Percentiles rank a stretch among this genome's conserved stretches.
These are phyloP conservation scores for Plasmodiophora brassicae DNA, from an alignment of 208 protist species.

Conservation along the genomic window DNA sequence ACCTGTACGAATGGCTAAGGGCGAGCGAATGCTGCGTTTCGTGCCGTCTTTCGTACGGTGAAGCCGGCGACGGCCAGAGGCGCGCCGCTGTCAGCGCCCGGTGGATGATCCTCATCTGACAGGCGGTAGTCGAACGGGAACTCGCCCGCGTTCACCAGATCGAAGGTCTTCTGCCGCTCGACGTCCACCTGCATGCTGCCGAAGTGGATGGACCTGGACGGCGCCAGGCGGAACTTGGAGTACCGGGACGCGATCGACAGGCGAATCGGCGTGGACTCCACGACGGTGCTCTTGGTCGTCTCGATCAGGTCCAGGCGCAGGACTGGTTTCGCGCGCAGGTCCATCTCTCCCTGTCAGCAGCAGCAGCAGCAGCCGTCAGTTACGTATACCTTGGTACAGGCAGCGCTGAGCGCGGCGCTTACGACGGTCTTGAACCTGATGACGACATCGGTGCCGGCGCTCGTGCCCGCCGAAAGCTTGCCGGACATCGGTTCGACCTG, in stretches of 20 bases:
- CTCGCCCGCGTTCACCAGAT: slow-evolving; percentile 56
- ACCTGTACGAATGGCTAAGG: slow-evolving; percentile 54
- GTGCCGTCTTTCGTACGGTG: neutral
- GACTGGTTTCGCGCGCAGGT: neutral
- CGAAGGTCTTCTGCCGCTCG: slow-evolving; percentile 46
- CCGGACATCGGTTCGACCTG: neutral
- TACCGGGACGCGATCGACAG: neutral
- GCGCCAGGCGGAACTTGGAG: slow-evolving; percentile 66
- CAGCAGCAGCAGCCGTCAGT: no score
- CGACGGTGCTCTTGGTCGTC: neutral
- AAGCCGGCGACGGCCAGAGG: neutral
- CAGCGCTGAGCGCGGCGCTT: no score
- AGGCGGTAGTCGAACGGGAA: slow-evolving; percentile 55
- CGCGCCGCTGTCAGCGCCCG: neutral
- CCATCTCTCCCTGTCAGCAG: neutral
- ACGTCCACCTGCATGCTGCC: slow-evolving; percentile 79
- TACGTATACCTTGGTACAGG: no score
- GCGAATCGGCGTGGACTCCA: neutral
- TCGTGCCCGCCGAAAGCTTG: neutral
- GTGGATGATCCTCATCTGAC: neutral
- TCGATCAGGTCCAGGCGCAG: slow-evolving; percentile 21
- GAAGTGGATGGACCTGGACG: slow-evolving; percentile 81
- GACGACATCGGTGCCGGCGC: neutral
- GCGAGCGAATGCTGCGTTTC: slow-evolving; percentile 43
- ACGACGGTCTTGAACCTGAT: neutral